Conservation (phyloP, 2,329 filamentous ascomycete genomes). For the Colletotrichum siamense region DNA sequence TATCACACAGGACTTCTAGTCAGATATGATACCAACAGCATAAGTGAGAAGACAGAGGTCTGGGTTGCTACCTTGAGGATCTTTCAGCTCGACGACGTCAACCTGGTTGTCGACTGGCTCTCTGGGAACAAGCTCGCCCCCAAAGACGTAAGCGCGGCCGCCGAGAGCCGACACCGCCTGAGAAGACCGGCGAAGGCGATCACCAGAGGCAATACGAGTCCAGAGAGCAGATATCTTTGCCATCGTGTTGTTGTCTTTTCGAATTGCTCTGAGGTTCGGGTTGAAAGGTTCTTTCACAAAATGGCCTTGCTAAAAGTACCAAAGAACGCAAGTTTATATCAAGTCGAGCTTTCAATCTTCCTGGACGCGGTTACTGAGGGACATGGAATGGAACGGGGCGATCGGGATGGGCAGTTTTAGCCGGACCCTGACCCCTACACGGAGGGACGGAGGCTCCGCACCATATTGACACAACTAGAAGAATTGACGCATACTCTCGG, state of each 20-base stretch:
- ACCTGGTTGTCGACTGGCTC: slow-evolving; percentile 56
- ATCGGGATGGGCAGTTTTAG: neutral
- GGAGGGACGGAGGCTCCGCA: neutral
- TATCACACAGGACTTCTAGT: neutral
- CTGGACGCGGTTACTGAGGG: neutral
- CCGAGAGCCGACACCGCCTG: slow-evolving; percentile 49
- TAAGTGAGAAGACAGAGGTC: neutral
- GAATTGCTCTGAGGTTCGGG: neutral
- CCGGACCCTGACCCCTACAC: neutral
- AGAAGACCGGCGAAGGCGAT: slow-evolving; percentile 53
- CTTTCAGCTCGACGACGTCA: slow-evolving; percentile 40
- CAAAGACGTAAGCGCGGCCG: slow-evolving; percentile 49
- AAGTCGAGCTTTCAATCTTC: neutral
- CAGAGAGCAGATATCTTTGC: slow-evolving; percentile 25
- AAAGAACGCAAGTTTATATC: neutral
- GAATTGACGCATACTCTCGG: neutral
- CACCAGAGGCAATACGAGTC: slow-evolving; percentile 27
- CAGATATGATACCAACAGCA: neutral
- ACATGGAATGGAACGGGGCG: neutral
- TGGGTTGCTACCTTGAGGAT: neutral
- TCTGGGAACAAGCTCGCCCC: slow-evolving; percentile 55
- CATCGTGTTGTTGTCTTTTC: neutral
- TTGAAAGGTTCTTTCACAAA: neutral
- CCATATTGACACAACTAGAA: neutral
- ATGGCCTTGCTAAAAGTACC: neutral